A percentile compares a stretch with the other conserved stretches of the same genome.
Conservation (phyloP, 106 monocot species). For the Iris macrosiphon region DNA sequence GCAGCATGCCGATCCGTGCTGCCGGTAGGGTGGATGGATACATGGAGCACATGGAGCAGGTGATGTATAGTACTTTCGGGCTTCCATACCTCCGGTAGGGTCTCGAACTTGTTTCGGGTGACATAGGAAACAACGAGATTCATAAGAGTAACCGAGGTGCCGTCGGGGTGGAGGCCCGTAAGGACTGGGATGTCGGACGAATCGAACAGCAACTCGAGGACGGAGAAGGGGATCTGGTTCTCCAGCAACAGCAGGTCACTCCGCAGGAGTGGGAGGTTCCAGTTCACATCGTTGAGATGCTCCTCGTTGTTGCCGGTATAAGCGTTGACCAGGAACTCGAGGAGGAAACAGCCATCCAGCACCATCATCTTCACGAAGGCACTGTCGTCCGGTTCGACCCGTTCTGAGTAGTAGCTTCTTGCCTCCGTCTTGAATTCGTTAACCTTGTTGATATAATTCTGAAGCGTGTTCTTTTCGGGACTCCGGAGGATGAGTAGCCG, state of each 20-base stretch:
- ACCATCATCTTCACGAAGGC: conserved; percentile 2
- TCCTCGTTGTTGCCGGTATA: no score
- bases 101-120: not conserved
- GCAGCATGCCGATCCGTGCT: not conserved
- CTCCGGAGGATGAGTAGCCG: no score
- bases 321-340: conserved; percentile 1
- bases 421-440: no score
- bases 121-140: not conserved
- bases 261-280: not conserved
- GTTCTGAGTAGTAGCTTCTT: no score
- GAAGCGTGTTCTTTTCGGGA: no score
- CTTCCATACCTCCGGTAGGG: not conserved
- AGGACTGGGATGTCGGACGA: not conserved
- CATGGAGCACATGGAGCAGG: not conserved
- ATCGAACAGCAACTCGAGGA: not conserved
- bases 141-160: not conserved
- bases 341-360: not conserved
- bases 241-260: conserved; percentile 19
- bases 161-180: not conserved
- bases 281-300: not conserved
- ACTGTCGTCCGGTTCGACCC: no score
- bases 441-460: no score
- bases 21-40: not conserved
- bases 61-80: not conserved
- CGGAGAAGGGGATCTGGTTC: conserved; percentile 1